Evolutionary conservation across 176 grass and related monocot genomes (phyloP).

Genomic region (Carex parvula): DNA sequence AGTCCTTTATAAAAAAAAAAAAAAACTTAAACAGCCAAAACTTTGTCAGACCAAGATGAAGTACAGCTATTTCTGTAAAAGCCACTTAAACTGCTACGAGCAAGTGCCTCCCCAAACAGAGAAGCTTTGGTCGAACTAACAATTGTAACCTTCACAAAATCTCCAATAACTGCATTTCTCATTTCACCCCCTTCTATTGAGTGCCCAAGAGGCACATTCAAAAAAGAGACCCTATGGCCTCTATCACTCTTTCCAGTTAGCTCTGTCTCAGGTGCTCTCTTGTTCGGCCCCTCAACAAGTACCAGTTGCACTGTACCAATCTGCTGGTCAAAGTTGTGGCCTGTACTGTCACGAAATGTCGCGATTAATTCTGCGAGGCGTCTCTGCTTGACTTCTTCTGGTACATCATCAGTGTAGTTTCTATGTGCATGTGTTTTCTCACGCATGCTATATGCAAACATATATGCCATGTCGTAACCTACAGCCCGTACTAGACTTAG

Average conservation of each 20-base stretch:
- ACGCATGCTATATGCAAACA: conserved; percentile 99
- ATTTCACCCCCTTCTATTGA: conserved; percentile 41
- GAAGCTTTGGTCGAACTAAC: conserved; percentile 72
- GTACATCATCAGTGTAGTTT: conserved; percentile 83
- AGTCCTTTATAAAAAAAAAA: not conserved
- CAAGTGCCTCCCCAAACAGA: conserved; percentile 60
- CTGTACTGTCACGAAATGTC: conserved; percentile 74
- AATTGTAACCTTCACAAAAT: conserved; percentile 79
- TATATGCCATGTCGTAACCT: conserved; percentile 96
- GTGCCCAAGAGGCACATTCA: conserved; percentile 53
- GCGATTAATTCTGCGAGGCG: conserved; percentile 75
- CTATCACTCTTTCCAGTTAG: conserved; percentile 77
- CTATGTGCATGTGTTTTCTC: conserved; percentile 93
- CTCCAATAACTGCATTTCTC: conserved; percentile 61
- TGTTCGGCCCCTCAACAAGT: conserved; percentile 80
- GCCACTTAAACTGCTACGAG: conserved; percentile 58
- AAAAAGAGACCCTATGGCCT: conserved; percentile 79
- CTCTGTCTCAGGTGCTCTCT: conserved; percentile 78
- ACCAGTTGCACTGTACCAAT: conserved; percentile 75
- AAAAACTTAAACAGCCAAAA: not conserved
- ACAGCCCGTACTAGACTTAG: conserved; percentile 75
- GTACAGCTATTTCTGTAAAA: conserved; percentile 43
- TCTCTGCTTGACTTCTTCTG: conserved; percentile 76
- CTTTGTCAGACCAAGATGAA: conserved; percentile 3
- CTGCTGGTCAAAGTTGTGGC: conserved; percentile 67